Evolutionary conservation across 768 basidiomycete genomes (phyloP).

Genomic region (Psilocybe cubensis): DNA sequence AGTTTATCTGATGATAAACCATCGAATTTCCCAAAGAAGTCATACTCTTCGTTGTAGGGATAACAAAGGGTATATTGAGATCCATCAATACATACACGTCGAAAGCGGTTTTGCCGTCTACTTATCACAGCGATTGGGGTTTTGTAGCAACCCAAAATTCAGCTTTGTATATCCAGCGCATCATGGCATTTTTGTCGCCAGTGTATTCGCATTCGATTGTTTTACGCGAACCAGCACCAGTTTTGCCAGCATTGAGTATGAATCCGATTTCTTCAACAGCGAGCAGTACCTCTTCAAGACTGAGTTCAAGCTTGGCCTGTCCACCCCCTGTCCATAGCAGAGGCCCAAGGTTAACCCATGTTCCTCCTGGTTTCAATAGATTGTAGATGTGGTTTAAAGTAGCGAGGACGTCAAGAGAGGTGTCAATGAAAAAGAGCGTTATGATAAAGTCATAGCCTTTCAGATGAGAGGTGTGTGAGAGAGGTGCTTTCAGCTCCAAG

Average conservation of each 20-base stretch:
- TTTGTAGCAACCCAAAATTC: conserved; percentile 65
- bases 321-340: conserved; percentile 64
- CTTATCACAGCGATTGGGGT: conserved; percentile 7
- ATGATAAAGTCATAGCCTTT: conserved; percentile 61
- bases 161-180: conserved; percentile 69
- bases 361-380: conserved; percentile 63
- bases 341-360: conserved; percentile 76
- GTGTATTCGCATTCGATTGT: conserved; percentile 72
- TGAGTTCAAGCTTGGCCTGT: conserved; percentile 58
- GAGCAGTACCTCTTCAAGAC: conserved; percentile 63
- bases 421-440: conserved; percentile 72
- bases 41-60: too few species aligned
- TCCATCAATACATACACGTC: neutral
- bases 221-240: conserved; percentile 27
- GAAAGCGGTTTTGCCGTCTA: neutral
- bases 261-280: conserved; percentile 63
- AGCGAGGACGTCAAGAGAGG: conserved; percentile 53
- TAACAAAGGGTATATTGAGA: too few species aligned
- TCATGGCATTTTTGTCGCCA: conserved; percentile 63
- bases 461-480: conserved; percentile 16
- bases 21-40: too few species aligned
- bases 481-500: conserved; percentile 34
- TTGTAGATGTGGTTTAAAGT: conserved; percentile 60
- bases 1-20: too few species aligned
- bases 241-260: conserved; percentile 32